Percentiles rank a stretch among this genome's conserved stretches.
Evolutionary conservation across 305 asterid genomes (phyloP).

Genomic region (Andrographis paniculata): DNA sequence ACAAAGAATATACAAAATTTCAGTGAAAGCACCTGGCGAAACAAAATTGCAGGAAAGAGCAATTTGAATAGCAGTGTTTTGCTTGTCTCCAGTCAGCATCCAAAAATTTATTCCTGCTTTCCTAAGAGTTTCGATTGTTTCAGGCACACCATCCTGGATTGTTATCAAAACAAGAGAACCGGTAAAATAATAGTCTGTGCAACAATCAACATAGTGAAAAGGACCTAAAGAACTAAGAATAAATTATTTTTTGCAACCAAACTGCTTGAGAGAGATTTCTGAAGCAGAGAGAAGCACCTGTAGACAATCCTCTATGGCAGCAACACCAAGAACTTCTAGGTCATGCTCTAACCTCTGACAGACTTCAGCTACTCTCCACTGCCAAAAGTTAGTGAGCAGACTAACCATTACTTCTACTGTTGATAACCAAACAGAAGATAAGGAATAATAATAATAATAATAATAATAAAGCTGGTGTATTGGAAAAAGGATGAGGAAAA

Average conservation of each 20-base stretch:
- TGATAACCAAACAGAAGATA: conserved; percentile 10
- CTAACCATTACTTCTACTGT: conserved; percentile 10
- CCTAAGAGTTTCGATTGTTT: conserved; percentile 81
- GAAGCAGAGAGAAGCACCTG: conserved; percentile 48
- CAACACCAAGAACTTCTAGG: conserved; percentile 87
- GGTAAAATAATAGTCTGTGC: conserved; percentile 10
- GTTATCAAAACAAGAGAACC: conserved; percentile 13
- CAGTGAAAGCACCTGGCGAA: conserved; percentile 67
- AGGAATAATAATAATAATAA: background rate
- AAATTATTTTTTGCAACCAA: conserved; percentile 12
- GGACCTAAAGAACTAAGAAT: conserved; percentile 10
- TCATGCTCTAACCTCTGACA: conserved; percentile 87
- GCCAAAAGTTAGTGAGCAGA: conserved; percentile 17
- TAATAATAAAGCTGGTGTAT: conserved; percentile 8
- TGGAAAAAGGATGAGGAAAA: conserved; percentile 13
- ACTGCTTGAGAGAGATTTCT: conserved; percentile 16
- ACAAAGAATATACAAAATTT: conserved; percentile 9
- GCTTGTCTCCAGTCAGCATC: conserved; percentile 99
- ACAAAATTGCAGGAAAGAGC: conserved; percentile 95
- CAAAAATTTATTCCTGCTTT: conserved; percentile 96
- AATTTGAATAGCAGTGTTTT: conserved; percentile 90
- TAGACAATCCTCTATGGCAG: conserved; percentile 95
- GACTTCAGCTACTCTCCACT: conserved; percentile 99
- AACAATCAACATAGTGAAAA: conserved; percentile 21
- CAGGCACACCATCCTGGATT: conserved; percentile 94